Evolutionary conservation across 495 filamentous ascomycete species (phyloP).

Genomic region (Penicillium psychrofluorescens): DNA sequence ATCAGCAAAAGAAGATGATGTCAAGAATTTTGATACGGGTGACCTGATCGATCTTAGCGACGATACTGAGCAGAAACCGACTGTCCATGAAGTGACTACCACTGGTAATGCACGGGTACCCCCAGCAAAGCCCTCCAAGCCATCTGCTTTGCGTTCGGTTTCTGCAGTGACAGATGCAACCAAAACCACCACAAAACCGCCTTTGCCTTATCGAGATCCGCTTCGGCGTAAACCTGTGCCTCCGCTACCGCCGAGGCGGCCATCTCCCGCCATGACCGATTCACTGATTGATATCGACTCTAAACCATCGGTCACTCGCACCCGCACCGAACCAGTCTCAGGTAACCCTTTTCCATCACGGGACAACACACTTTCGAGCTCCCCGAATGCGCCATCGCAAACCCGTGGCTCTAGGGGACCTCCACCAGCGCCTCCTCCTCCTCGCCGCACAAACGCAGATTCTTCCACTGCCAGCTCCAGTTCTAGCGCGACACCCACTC

Average conservation of each 20-base stretch:
- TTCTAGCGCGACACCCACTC: conserved; percentile 6
- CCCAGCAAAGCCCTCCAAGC: conserved; percentile 60
- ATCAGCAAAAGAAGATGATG: conserved; percentile 9
- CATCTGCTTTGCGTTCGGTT: conserved; percentile 50
- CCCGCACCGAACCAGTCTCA: conserved; percentile 4
- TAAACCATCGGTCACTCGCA: conserved; percentile 6
- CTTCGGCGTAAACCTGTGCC: conserved; percentile 38
- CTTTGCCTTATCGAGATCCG: conserved; percentile 2
- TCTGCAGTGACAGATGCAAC: conserved; percentile 11
- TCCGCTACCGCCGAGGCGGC: conserved; percentile 35
- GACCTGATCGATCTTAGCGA: conserved; percentile 61
- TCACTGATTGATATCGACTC: conserved; percentile 12
- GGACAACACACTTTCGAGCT: not conserved
- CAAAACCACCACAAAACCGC: conserved; percentile 4
- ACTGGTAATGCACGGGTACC: conserved; percentile 26
- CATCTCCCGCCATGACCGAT: conserved; percentile 15
- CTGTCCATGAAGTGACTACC: conserved; percentile 2
- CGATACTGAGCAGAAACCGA: conserved; percentile 20
- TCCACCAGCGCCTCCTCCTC: conserved; percentile 30
- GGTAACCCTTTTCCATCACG: conserved; percentile 1
- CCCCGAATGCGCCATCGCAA: not conserved
- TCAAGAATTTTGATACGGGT: conserved; percentile 35
- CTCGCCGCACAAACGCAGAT: conserved; percentile 27
- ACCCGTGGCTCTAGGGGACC: conserved; percentile 13
- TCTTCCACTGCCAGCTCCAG: conserved; percentile 10